phyloP scores from a whole-genome alignment of 1,284 basidiomycete genomes.

The Afroboletus lepidellus region DNA sequence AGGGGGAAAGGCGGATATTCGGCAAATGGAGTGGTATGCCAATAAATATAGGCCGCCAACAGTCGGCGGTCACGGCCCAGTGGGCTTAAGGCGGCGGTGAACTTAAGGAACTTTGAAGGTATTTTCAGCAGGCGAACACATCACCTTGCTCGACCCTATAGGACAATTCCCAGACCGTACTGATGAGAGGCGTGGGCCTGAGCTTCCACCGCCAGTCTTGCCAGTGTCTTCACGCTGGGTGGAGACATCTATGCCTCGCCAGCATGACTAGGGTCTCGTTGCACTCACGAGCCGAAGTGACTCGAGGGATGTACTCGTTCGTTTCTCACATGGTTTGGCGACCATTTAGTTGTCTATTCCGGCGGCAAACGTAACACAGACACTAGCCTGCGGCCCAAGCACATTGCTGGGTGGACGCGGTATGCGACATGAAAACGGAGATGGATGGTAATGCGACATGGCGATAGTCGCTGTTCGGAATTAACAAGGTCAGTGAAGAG shows the following conservation, averaged over 20 bases:
- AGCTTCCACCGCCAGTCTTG: neutral
- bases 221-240: neutral
- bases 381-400: neutral
- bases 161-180: too few species aligned
- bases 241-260: too few species aligned
- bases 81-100: neutral
- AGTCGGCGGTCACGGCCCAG: neutral
- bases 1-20: too few species aligned
- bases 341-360: neutral
- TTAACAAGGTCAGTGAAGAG: constrained; percentile 1
- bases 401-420: constrained; percentile 1
- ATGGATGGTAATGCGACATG: neutral
- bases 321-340: neutral
- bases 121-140: too few species aligned
- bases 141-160: too few species aligned
- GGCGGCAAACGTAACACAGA: neutral
- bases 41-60: too few species aligned
- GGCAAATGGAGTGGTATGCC: too few species aligned
- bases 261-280: neutral
- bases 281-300: neutral
- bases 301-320: neutral
- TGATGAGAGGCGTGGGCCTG: neutral
- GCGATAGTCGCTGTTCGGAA: neutral
- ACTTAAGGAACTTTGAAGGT: neutral
- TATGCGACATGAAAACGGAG: constrained; percentile 7